Base-by-base conservation (phyloP, 208 protist species). In the Acanthamoeba culbertsoni region DNA sequence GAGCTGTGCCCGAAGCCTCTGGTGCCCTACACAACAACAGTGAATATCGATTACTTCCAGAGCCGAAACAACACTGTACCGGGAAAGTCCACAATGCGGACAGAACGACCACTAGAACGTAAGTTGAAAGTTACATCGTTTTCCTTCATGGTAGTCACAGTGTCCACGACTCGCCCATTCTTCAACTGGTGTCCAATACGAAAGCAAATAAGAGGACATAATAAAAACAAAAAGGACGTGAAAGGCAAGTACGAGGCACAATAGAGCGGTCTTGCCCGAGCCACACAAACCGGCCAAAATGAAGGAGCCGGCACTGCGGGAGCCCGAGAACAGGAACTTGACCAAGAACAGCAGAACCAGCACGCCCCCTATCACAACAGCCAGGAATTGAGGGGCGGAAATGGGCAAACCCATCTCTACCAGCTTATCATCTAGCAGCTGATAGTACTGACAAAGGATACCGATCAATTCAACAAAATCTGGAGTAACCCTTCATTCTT, bases 1-100 rank as follows among this genome's bases (percentile, higher is more conserved):
- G 28, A 90, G 82, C 53, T 90, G 82, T 31, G 82, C 26, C 23
- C 82, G 82, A 59, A 90, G 51, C 46, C 82, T 59, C 53, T 90
- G 82, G 42, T 90, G 82, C 20, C 82, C 73, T 84, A 35, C 28
- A 45, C 28, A 37, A 45, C 33, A 7, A 37, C 5, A 63, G 55
- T 28, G 31, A n/a, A 26, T 33, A 5, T 14, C 20, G 12, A 63
- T 63, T 59, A 26, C 2, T 37, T 8, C 8, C 62, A 71, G 62
- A 35, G 23, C 33, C 35, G 28, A 35, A 8, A 12, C 35, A 75
- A 43, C 28, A 7, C 48, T 45, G 42, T 33, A 84, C 73, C 82
- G 18, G 82, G 82, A 40, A 90, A 90, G 51, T 90, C 82, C 12
- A 90, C 55, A 28, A 68, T 37, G 82, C 45, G 82, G 35, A 90